Evolutionary conservation across 2,329 filamentous ascomycete species (phyloP).

Genomic region (Colletotrichum lini): DNA sequence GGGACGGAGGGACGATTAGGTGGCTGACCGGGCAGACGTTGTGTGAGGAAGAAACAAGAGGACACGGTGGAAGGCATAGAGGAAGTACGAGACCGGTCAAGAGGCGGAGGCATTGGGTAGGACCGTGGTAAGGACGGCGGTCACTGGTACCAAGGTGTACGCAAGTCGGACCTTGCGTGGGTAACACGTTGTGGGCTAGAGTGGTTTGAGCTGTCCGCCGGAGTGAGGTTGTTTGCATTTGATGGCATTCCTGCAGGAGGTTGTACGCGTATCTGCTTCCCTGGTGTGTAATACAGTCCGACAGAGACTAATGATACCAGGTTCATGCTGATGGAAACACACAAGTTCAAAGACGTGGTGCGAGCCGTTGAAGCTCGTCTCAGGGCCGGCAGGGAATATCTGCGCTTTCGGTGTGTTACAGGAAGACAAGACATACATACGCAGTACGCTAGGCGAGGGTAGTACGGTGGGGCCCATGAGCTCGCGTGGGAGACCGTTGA

Average conservation of each 20-base stretch:
- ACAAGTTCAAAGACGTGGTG: neutral
- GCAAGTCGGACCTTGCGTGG: neutral
- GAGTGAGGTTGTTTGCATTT: slow-evolving; percentile 7
- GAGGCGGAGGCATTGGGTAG: neutral
- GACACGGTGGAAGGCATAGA: neutral
- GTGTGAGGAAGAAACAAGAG: slow-evolving; percentile 11
- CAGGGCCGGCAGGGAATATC: neutral
- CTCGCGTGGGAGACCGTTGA: slow-evolving; percentile 8
- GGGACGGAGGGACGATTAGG: slow-evolving; percentile 16
- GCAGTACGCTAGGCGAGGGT: neutral
- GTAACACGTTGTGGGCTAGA: neutral
- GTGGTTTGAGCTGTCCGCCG: neutral
- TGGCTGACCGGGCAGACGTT: slow-evolving; percentile 20
- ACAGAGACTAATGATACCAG: neutral
- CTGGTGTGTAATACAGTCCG: neutral
- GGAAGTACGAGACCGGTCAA: neutral
- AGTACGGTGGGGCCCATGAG: neutral
- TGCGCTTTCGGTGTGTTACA: neutral
- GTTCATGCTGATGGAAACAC: neutral
- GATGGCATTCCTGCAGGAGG: neutral
- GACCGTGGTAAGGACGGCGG: neutral
- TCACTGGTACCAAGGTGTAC: slow-evolving; percentile 1
- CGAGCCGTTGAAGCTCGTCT: neutral
- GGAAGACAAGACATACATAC: neutral
- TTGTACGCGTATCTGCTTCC: slow-evolving; percentile 2